These are phyloP conservation scores for Heliamphora exappendiculata DNA, from an alignment of 148 eudicot genomes.

Conservation along the genomic window DNA sequence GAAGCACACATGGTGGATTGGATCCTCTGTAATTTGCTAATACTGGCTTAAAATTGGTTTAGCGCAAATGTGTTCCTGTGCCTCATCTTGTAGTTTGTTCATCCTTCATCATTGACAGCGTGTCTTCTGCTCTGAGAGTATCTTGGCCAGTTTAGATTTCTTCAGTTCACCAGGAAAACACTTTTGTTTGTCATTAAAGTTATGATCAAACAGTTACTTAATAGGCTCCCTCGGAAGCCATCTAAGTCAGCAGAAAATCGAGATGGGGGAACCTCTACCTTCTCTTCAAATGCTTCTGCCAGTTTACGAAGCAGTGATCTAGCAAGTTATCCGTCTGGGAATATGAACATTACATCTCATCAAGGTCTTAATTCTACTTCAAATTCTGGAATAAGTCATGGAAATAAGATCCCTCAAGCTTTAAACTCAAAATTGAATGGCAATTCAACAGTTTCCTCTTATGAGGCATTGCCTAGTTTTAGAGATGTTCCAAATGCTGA, in stretches of 20 bases:
- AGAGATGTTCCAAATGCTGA: constrained; percentile 41
- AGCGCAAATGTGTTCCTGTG: constrained; percentile 3
- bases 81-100: background rate
- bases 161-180: constrained; percentile 10
- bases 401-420: constrained; percentile 25
- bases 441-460: constrained; percentile 20
- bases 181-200: constrained; percentile 20
- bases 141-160: background rate
- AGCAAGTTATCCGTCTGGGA: constrained; percentile 34
- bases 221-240: constrained; percentile 76
- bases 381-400: constrained; percentile 34
- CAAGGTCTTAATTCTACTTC: constrained; percentile 29
- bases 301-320: constrained; percentile 43
- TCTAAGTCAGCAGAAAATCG: constrained; percentile 61
- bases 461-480: constrained; percentile 42
- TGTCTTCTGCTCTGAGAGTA: constrained; percentile 6
- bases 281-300: constrained; percentile 39
- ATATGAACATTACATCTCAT: constrained; percentile 35
- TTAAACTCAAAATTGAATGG: constrained; percentile 32
- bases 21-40: background rate
- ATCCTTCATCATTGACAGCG: background rate
- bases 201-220: constrained; percentile 75
- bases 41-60: constrained; percentile 4
- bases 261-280: constrained; percentile 37
- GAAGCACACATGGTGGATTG: constrained; percentile 12